Percentiles rank a stretch among this genome's conserved stretches.
Evolutionary conservation across 345 rosid genomes (phyloP).

Genomic region (Eucalyptus coolabah): DNA sequence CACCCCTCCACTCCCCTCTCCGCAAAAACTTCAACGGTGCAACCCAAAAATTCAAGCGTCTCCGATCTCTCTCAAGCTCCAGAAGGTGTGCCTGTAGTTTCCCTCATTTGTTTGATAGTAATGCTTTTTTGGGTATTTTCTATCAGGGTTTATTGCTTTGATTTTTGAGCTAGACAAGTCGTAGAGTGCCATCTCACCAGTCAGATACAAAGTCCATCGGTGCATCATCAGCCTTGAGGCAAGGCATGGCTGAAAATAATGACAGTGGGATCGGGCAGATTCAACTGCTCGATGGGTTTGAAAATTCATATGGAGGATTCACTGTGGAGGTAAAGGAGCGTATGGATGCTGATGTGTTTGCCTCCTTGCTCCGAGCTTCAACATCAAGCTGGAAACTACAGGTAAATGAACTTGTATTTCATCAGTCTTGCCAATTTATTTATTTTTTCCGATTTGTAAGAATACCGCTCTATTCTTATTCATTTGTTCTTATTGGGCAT

Average conservation of each 20-base stretch:
- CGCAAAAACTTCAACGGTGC: too few species aligned
- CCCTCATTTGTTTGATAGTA: too few species aligned
- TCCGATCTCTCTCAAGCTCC: too few species aligned
- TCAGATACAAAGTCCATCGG: not conserved
- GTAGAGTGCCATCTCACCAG: not conserved
- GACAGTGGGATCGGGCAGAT: not conserved
- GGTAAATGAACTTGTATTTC: slow-evolving; percentile 1
- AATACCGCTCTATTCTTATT: fast-evolving
- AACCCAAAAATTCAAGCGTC: too few species aligned
- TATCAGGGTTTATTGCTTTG: not conserved
- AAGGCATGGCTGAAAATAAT: not conserved
- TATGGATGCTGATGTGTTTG: slow-evolving; percentile 32
- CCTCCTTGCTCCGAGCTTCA: slow-evolving; percentile 28
- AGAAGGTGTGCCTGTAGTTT: too few species aligned
- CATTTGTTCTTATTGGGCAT: not conserved
- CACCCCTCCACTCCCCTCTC: too few species aligned
- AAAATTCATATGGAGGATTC: slow-evolving; percentile 41
- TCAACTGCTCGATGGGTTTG: slow-evolving; percentile 11
- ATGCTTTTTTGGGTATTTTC: not conserved
- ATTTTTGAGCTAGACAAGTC: not conserved
- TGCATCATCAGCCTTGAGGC: not conserved
- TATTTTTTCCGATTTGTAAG: too few species aligned
- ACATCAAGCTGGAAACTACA: slow-evolving; percentile 32
- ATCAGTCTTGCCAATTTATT: not conserved
- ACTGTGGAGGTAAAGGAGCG: slow-evolving; percentile 15